phyloP scores from a whole-genome alignment of 805 yeast species.

The Nakazawaea wyomingensis region DNA sequence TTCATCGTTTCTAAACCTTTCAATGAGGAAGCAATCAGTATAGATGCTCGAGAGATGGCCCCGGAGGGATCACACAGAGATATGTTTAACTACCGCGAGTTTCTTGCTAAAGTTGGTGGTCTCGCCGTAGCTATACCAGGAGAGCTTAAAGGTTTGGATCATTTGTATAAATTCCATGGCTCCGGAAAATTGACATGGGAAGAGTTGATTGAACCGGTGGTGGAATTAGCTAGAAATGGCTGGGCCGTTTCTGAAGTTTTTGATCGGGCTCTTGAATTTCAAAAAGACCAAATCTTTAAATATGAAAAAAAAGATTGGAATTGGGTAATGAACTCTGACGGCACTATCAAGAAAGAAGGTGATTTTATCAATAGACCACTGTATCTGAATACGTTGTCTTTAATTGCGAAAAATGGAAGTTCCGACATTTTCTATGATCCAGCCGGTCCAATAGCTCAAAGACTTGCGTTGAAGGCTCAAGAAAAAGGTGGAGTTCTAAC shows the following conservation, averaged over 20 bases:
- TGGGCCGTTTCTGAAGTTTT: conserved; percentile 47
- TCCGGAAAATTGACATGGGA: conserved; percentile 70
- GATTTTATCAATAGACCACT: conserved; percentile 55
- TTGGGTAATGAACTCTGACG: conserved; percentile 37
- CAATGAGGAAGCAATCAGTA: conserved; percentile 46
- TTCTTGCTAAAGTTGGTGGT: conserved; percentile 69
- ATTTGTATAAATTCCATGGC: conserved; percentile 54
- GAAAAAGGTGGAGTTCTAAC: conserved; percentile 64
- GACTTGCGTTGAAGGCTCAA: conserved; percentile 46
- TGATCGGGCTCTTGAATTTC: conserved; percentile 34
- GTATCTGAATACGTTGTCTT: conserved; percentile 61
- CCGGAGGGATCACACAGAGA: conserved; percentile 56
- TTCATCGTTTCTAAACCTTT: conserved; percentile 47
- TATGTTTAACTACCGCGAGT: conserved; percentile 53
- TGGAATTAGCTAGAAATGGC: conserved; percentile 58
- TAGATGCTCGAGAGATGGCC: conserved; percentile 89
- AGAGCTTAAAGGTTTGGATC: conserved; percentile 78
- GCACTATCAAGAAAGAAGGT: conserved; percentile 39
- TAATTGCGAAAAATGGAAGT: conserved; percentile 73
- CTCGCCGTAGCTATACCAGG: conserved; percentile 91
- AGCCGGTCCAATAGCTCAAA: conserved; percentile 62
- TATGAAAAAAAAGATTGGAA: conserved; percentile 45
- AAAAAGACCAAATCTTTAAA: conserved; percentile 26
- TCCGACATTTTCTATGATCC: conserved; percentile 81
- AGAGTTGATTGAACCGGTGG: conserved; percentile 71